Conservation (phyloP, 2,329 filamentous ascomycete genomes). For the Dendryphion nanum region DNA sequence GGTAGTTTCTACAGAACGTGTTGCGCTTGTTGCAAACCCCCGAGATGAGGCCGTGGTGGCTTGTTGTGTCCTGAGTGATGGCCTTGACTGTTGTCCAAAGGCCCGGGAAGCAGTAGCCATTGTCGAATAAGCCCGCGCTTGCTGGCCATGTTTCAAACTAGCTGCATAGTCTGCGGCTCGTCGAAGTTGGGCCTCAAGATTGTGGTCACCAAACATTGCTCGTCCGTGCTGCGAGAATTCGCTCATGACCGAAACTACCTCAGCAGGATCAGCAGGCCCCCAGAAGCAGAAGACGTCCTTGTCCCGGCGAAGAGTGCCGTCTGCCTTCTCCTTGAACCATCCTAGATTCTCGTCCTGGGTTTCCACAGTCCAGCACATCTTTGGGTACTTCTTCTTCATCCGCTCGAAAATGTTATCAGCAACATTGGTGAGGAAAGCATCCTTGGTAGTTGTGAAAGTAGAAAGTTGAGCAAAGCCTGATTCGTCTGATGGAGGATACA, state of each 20-base stretch:
- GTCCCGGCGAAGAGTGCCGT: slow-evolving; percentile 81
- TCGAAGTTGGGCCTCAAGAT: slow-evolving; percentile 81
- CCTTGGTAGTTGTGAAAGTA: slow-evolving; percentile 89
- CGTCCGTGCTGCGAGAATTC: slow-evolving; percentile 82
- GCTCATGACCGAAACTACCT: slow-evolving; percentile 78
- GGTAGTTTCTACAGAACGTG: slow-evolving; percentile 50
- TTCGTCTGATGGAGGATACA: slow-evolving; percentile 69
- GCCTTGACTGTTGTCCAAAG: slow-evolving; percentile 24
- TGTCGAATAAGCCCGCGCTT: slow-evolving; percentile 65
- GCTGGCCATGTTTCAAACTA: slow-evolving; percentile 58
- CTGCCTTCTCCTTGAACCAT: slow-evolving; percentile 97
- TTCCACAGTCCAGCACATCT: slow-evolving; percentile 94
- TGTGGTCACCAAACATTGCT: slow-evolving; percentile 85
- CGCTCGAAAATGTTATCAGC: slow-evolving; percentile 92
- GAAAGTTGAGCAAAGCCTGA: slow-evolving; percentile 76
- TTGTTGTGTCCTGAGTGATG: slow-evolving; percentile 18
- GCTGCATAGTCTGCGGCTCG: slow-evolving; percentile 71
- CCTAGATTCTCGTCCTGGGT: slow-evolving; percentile 94
- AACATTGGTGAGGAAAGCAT: slow-evolving; percentile 91
- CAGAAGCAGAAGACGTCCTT: slow-evolving; percentile 97
- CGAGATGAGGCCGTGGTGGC: slow-evolving; percentile 42
- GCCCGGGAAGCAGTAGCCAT: slow-evolving; percentile 47
- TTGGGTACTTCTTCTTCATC: slow-evolving; percentile 90
- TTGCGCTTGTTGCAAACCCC: slow-evolving; percentile 56
- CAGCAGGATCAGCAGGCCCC: slow-evolving; percentile 76